These are phyloP conservation scores for Diplodia seriata DNA, from an alignment of 2,329 filamentous ascomycete species.

Conservation along the genomic window DNA sequence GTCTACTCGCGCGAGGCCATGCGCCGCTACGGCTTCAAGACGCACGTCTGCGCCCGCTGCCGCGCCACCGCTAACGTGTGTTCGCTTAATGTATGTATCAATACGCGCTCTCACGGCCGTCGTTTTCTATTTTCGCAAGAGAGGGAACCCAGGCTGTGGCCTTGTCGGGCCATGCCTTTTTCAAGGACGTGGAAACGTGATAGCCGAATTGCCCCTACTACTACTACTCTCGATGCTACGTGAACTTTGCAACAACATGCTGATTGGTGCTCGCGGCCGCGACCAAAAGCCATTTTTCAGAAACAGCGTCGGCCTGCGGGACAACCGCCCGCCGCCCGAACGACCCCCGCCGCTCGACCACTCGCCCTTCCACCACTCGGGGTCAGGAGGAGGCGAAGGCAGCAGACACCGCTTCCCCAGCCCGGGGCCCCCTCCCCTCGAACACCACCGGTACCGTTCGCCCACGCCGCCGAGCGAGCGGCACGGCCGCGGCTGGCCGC, in stretches of 20 bases:
- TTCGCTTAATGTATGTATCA: constrained; percentile 25
- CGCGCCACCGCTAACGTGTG: constrained; percentile 22
- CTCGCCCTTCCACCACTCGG: background rate
- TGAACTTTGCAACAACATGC: background rate
- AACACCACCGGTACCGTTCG: constrained; percentile 3
- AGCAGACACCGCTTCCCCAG: constrained; percentile 1
- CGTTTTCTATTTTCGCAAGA: background rate
- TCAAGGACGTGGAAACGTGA: too few species aligned
- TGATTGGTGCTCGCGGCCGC: constrained; percentile 2
- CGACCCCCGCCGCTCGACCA: background rate
- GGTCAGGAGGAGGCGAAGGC: background rate
- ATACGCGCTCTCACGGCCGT: too few species aligned
- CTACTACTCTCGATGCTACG: background rate
- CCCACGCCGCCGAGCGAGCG: constrained; percentile 14
- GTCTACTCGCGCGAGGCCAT: constrained; percentile 24
- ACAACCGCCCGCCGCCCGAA: constrained; percentile 2
- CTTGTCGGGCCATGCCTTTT: too few species aligned
- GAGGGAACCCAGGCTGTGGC: background rate
- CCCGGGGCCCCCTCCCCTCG: background rate
- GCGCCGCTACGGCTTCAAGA: constrained; percentile 27
- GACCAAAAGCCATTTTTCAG: constrained; percentile 4
- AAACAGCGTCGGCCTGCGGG: constrained; percentile 18
- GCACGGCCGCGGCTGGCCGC: background rate
- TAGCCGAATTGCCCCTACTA: too few species aligned
- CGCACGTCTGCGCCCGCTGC: constrained; percentile 22